Evolutionary conservation across 2,329 filamentous ascomycete species (phyloP).

Genomic region (Sarocladium strictum): DNA sequence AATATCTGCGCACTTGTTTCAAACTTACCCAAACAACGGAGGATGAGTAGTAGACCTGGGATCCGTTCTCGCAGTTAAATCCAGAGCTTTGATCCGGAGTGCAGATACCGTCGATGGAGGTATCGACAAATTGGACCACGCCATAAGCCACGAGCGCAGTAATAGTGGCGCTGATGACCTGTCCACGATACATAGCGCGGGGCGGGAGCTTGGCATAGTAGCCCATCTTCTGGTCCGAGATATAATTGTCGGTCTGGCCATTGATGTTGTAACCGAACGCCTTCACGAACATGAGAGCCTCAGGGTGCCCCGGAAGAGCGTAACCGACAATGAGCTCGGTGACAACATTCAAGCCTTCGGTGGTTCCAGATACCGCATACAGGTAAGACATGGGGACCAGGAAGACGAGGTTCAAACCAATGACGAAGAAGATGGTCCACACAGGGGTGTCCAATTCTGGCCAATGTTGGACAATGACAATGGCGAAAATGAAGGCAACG

Average conservation of each 20-base stretch:
- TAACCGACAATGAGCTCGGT: constrained; percentile 31
- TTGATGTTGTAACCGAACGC: constrained; percentile 35
- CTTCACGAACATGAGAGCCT: constrained; percentile 46
- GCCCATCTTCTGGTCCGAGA: constrained; percentile 27
- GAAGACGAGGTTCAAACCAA: constrained; percentile 31
- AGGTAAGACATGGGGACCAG: constrained; percentile 34
- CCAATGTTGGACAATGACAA: constrained; percentile 24
- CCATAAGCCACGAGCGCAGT: constrained; percentile 33
- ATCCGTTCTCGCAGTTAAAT: constrained; percentile 21
- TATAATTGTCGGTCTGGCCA: constrained; percentile 34
- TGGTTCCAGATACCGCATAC: constrained; percentile 36
- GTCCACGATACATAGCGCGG: constrained; percentile 27
- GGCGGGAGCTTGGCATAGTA: constrained; percentile 28
- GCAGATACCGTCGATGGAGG: constrained; percentile 24
- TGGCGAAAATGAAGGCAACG: constrained; percentile 24
- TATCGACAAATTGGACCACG: constrained; percentile 30
- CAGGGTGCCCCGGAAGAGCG: constrained; percentile 27
- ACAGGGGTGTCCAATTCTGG: constrained; percentile 22
- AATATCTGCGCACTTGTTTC: too few relatives aligned
- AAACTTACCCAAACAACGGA: constrained; percentile 24
- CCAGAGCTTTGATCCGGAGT: constrained; percentile 26
- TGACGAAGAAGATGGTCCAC: constrained; percentile 25
- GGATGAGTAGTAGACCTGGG: constrained; percentile 27
- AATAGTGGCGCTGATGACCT: constrained; percentile 36
- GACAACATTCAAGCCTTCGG: constrained; percentile 41